Evolutionary conservation across 75 land plant genomes (phyloP), one percentile per base, ranked within the genome.

Genomic region (Chamaecyparis obtusa): DNA sequence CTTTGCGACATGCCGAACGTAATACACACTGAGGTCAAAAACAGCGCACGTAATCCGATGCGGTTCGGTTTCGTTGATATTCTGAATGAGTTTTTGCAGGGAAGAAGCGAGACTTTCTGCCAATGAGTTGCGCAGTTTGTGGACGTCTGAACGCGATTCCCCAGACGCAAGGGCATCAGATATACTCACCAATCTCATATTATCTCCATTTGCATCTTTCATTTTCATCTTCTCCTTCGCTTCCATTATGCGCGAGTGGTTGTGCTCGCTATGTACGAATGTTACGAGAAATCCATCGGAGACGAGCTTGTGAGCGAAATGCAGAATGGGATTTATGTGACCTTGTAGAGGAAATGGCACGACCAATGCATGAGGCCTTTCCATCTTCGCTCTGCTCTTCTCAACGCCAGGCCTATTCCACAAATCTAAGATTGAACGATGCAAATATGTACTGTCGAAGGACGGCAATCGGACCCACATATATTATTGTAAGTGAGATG

Each of bases 331-430:
- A 30, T 80, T 91, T 24, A 91, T 76, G 75, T 89, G 91, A 27
- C 92, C 92, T 75, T 89, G 91, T 9, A 60, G 85, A 35, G 92
- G 91, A 54, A 57, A 87, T 54, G 92, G 88, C 17, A 91, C 37
- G 0, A 84, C 19, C 0, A 89, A 67, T 8, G 88, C 91, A 41
- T 87, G 92, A 44, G 55, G 87, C 77, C 48, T 71, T 9, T 3
- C 75, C 75, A n/a, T 71, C 75, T 57, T 57, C 24, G 7, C 64
- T 19, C 5, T 19, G 64, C 64, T 71, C 75, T 57, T 57, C 24
- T 17, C 64, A 57, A 57, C 7, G 64, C 64, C 64, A 57, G 19
- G 4, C 4, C 64, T 19, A 21, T 17, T 6, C 19, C 21, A 57
- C 64, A 57, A 4, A 5, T 19, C 6, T 44, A 57, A 5, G 64